Evolutionary conservation across 257 asterid species (phyloP).

Genomic region (Rehmannia glutinosa): DNA sequence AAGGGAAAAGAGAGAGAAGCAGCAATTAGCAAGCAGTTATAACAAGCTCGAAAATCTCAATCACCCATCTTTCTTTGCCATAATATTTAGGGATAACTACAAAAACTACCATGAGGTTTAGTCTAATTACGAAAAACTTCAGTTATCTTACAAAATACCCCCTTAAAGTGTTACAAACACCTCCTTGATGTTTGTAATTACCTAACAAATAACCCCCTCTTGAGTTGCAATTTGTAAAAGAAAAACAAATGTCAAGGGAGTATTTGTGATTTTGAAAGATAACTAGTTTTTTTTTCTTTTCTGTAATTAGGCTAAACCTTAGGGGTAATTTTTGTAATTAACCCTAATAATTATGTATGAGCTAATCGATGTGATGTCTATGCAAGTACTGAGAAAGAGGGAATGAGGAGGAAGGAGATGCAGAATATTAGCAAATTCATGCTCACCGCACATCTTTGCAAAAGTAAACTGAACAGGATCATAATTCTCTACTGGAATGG

Average conservation of each 20-base stretch:
- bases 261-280: too few species aligned
- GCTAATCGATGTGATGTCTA: constrained; percentile 1
- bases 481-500: constrained; percentile 73
- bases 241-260: too few species aligned
- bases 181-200: background rate
- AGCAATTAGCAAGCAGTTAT: background rate
- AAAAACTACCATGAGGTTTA: background rate
- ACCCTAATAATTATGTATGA: background rate
- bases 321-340: too few species aligned
- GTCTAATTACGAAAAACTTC: background rate
- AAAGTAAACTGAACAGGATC: constrained; percentile 76
- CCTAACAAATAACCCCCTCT: too few species aligned
- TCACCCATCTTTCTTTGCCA: background rate
- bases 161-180: background rate
- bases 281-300: too few species aligned
- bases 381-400: too few species aligned
- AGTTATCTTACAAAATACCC: too few species aligned
- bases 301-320: too few species aligned
- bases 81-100: background rate
- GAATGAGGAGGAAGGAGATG: constrained; percentile 5
- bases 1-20: background rate
- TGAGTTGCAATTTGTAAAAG: too few species aligned
- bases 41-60: constrained; percentile 1
- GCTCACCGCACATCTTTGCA: constrained; percentile 77
- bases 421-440: constrained; percentile 14